Evolutionary conservation across 768 basidiomycete genomes (phyloP).

Genomic region (Hydnum rufescens): DNA sequence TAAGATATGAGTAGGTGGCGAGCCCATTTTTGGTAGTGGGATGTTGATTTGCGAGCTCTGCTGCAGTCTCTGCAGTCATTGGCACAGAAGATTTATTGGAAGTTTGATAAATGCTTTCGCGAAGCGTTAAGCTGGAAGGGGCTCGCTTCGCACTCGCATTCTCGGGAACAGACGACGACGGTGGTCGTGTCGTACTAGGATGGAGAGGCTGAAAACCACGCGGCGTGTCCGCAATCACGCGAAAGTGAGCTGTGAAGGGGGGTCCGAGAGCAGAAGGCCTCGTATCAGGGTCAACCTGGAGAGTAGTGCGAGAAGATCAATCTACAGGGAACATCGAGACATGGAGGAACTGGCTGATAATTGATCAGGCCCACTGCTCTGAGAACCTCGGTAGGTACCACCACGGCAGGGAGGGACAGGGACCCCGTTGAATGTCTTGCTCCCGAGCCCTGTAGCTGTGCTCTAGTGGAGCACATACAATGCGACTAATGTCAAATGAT

Average conservation of each 20-base stretch:
- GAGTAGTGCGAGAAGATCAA: not conserved
- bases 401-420: conserved; percentile 68
- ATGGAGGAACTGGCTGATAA: conserved; percentile 58
- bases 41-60: conserved; percentile 34
- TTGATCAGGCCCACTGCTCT: conserved; percentile 98
- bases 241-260: conserved; percentile 97
- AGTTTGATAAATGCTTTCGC: conserved; percentile 73
- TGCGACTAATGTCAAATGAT: conserved; percentile 92
- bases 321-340: no score
- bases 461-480: conserved; percentile 82
- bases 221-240: conserved; percentile 90
- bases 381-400: conserved; percentile 91
- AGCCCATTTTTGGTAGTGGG: conserved; percentile 24
- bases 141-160: conserved; percentile 24
- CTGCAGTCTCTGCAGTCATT: conserved; percentile 49
- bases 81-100: conserved; percentile 65
- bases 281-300: conserved; percentile 88
- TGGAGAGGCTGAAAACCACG: conserved; percentile 86
- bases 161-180: conserved; percentile 26
- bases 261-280: conserved; percentile 86
- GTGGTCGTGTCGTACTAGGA: conserved; percentile 36
- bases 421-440: conserved; percentile 76
- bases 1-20: conserved; percentile 44
- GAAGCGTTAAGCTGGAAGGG: conserved; percentile 69
- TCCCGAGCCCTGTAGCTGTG: conserved; percentile 93